A percentile compares a stretch with the other conserved stretches of the same genome.
phyloP scores from a whole-genome alignment of 2,329 filamentous ascomycete species.

The Talaromyces amestolkiae region DNA sequence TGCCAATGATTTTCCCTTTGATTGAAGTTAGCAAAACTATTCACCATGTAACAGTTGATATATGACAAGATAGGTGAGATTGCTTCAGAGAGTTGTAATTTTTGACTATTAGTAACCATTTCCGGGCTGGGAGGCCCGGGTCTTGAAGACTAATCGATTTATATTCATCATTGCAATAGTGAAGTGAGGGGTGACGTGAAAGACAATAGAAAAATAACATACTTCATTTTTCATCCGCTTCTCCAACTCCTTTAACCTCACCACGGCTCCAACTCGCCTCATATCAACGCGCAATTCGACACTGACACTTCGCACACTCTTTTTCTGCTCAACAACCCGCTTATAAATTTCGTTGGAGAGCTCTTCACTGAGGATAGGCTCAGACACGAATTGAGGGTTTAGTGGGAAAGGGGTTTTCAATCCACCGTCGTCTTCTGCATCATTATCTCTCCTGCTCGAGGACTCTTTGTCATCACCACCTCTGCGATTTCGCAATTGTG shows the following conservation, averaged over 20 bases:
- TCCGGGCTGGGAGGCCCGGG: conserved; percentile 49
- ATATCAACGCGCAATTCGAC: conserved; percentile 76
- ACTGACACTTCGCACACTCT: conserved; percentile 73
- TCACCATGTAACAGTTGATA: neutral
- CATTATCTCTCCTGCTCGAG: neutral
- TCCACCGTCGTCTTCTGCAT: neutral
- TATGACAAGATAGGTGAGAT: neutral
- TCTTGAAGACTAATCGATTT: conserved; percentile 99
- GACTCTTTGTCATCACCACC: conserved; percentile 6
- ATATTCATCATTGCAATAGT: conserved; percentile 62
- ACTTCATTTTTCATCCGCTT: conserved; percentile 74
- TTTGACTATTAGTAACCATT: conserved; percentile 65
- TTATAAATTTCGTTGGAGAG: conserved; percentile 72
- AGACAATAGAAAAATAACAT: conserved; percentile 42
- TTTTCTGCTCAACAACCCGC: conserved; percentile 62
- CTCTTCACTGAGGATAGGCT: conserved; percentile 70
- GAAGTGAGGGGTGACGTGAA: neutral
- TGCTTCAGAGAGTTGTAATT: conserved; percentile 70
- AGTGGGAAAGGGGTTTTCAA: conserved; percentile 66
- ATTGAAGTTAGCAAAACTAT: conserved; percentile 16
- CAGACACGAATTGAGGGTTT: conserved; percentile 68
- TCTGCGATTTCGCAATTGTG: conserved; percentile 21
- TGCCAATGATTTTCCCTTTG: conserved; percentile 74
- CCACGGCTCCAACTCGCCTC: conserved; percentile 78
- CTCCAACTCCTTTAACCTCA: conserved; percentile 81